These are phyloP conservation scores for Orychophragmus violaceus DNA, from an alignment of 345 rosid species.

Conservation along the genomic window DNA sequence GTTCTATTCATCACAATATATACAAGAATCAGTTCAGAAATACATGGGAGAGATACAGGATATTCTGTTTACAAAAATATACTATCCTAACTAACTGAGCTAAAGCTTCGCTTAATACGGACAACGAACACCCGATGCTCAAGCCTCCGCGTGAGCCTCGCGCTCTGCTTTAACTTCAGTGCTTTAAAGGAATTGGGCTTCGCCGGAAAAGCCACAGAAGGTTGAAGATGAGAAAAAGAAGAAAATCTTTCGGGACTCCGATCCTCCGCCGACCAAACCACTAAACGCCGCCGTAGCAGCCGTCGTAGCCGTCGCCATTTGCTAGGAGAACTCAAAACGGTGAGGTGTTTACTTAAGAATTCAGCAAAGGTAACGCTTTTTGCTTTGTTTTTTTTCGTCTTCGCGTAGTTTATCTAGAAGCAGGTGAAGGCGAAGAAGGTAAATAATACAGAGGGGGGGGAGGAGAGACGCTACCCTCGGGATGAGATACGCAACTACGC, in stretches of 20 bases:
- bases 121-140: slow-evolving; percentile 36
- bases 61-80: no score
- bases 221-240: slow-evolving; percentile 32
- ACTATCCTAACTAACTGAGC: no score
- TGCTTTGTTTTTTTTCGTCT: background rate
- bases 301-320: slow-evolving; percentile 35
- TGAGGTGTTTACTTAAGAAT: background rate
- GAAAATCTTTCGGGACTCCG: slow-evolving; percentile 9
- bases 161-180: slow-evolving; percentile 31
- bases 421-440: background rate
- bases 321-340: background rate
- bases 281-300: slow-evolving; percentile 36
- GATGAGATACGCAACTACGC: background rate
- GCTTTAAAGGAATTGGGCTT: slow-evolving; percentile 33
- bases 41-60: no score
- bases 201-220: slow-evolving; percentile 37
- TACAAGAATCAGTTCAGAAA: no score
- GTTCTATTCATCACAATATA: no score
- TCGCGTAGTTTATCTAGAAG: background rate
- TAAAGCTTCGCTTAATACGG: no score
- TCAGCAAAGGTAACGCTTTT: background rate
- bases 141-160: slow-evolving; percentile 29
- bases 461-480: background rate
- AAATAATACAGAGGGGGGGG: background rate
- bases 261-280: slow-evolving; percentile 21